phyloP scores from a whole-genome alignment of 768 basidiomycete species.

The Rubroboletus satanas region DNA sequence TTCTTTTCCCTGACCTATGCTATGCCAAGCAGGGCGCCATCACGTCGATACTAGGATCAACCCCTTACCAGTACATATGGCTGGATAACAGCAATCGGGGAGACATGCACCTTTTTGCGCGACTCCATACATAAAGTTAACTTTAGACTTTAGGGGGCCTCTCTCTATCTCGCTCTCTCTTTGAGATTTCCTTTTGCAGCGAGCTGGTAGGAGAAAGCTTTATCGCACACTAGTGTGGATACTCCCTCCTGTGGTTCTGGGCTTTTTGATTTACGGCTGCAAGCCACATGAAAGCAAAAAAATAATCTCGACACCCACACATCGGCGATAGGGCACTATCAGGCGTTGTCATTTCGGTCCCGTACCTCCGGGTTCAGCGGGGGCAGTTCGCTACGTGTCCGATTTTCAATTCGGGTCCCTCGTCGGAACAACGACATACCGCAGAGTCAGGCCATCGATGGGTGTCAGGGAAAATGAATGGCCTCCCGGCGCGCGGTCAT shows the following conservation, averaged over 20 bases:
- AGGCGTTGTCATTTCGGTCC: neutral
- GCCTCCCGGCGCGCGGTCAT: neutral
- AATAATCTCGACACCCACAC: neutral
- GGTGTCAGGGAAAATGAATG: neutral
- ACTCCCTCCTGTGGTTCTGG: neutral
- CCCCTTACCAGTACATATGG: neutral
- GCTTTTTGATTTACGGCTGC: neutral
- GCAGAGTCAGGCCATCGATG: neutral
- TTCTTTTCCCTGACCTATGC: neutral
- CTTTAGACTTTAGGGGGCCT: neutral
- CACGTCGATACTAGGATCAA: neutral
- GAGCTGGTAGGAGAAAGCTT: neutral
- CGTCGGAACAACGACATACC: neutral
- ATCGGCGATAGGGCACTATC: neutral
- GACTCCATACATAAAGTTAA: neutral
- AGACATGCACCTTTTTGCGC: constrained; percentile 7
- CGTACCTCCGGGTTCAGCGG: neutral
- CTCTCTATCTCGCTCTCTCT: neutral
- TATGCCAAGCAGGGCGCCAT: neutral
- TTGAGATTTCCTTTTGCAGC: constrained; percentile 13
- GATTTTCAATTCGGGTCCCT: neutral
- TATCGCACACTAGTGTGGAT: neutral
- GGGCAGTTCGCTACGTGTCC: neutral
- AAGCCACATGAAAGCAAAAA: neutral
- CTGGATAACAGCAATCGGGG: neutral